Evolutionary conservation across 768 basidiomycete genomes (phyloP), one percentile per base, ranked within the genome.

Genomic region (Calvatia gigantea): DNA sequence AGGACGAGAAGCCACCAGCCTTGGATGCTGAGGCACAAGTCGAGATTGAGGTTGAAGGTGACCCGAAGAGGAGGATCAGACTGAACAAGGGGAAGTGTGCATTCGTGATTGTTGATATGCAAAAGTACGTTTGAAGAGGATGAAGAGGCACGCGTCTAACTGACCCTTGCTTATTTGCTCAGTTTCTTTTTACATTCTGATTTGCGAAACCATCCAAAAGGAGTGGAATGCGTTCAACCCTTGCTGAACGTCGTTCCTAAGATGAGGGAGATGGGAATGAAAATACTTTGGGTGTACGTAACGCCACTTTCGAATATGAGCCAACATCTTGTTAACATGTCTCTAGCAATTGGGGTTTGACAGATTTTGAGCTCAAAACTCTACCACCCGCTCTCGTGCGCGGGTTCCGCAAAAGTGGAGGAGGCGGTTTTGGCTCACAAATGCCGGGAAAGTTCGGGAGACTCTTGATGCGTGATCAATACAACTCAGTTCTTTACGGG

Each of bases 71-170:
- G 21, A 71, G 68, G 17, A 67, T 86, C 44, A 72, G 85, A 47
- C 68, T 86, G 25, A 73, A 80, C 60, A 75, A 72, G 31, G 68
- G 75, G 28, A 67, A 72, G 45, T 79, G 75, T 15, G 86, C 85
- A 8, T 67, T 82, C 51, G 79, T 86, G n/a, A 73, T 87, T 17
- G 76, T 87, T 48, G 86, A 87, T 62, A 87, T 88, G 87, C 86
- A 87, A 65, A 88, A 87, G 86, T 86, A 62, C 57, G 75, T 12
- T 15, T 31, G n/a, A 19, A 51, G 8, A 41, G 39, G n/a, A 44
- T 42, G 33, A n/a, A 23, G 43, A 28, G n/a, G n/a, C n/a, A 6
- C 19, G 29, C 7, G 41, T 49, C 33, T 27, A 51, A 4, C 37
- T 51, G 37, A 39, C 14, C 8, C 6, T 17, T 41, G n/a, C 29